Evolutionary conservation across 192 early-diverging fungal genomes (phyloP).

Genomic region (Coemansia sp.): DNA sequence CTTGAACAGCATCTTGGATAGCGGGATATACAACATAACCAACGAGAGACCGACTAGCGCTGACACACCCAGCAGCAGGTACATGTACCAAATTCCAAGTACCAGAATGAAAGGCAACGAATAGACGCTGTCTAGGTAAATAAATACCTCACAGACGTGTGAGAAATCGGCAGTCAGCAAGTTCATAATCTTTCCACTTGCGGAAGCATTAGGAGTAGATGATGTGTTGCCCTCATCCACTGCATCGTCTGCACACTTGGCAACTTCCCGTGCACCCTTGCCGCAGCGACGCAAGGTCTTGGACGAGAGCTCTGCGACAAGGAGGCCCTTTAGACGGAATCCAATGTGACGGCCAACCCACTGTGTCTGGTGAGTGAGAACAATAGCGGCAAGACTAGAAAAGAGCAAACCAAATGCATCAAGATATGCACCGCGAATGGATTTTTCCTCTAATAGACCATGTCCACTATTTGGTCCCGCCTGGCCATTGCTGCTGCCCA

Average conservation of each 20-base stretch:
- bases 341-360: too few relatives aligned
- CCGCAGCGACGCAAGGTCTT: too few relatives aligned
- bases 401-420: slow-evolving; percentile 61
- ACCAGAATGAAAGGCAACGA: slow-evolving; percentile 59
- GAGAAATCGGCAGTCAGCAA: slow-evolving; percentile 64
- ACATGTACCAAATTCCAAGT: too few relatives aligned
- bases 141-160: slow-evolving; percentile 55
- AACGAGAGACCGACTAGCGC: slow-evolving; percentile 69
- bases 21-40: slow-evolving; percentile 62
- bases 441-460: background rate
- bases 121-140: slow-evolving; percentile 58
- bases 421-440: slow-evolving; percentile 37
- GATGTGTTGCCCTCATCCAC: slow-evolving; percentile 15
- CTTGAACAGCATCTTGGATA: too few relatives aligned
- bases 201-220: slow-evolving; percentile 25
- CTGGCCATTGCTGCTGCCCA: too few relatives aligned
- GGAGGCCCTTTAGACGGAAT: too few relatives aligned
- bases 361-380: slow-evolving; percentile 58
- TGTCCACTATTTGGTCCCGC: background rate
- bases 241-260: slow-evolving; percentile 10
- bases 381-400: slow-evolving; percentile 20
- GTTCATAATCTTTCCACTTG: slow-evolving; percentile 61
- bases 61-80: slow-evolving; percentile 70
- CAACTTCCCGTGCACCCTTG: too few relatives aligned
- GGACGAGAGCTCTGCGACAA: too few relatives aligned